Conservation (phyloP, 306 rosid species). For the Cucumis cinereus region DNA sequence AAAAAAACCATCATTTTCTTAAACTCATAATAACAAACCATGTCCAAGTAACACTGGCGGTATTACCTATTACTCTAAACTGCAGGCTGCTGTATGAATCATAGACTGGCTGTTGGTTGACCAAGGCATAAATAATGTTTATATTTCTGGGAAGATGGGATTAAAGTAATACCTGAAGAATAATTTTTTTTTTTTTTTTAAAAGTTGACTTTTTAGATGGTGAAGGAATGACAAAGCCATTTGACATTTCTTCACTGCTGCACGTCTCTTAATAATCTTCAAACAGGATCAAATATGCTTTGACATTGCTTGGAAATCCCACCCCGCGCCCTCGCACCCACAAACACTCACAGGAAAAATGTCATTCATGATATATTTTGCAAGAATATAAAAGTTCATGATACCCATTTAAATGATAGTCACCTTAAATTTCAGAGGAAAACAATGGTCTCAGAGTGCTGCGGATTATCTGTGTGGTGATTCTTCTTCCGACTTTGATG, state of each 20-base stretch:
- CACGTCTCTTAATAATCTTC: neutral
- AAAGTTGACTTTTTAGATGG: neutral
- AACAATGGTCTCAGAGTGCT: conserved; percentile 15
- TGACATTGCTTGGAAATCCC: neutral
- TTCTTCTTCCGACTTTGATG: conserved; percentile 29
- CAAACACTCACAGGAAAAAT: neutral
- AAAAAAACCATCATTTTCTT: neutral
- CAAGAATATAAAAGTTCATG: neutral
- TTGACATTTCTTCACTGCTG: neutral
- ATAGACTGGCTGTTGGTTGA: conserved; percentile 1
- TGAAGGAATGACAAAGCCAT: neutral
- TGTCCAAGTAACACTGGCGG: neutral
- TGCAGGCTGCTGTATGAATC: neutral
- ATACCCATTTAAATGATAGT: neutral
- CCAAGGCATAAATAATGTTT: neutral
- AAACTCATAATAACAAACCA: neutral
- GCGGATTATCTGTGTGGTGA: conserved; percentile 34
- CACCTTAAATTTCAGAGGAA: conserved; percentile 2
- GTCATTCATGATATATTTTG: neutral
- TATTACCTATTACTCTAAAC: neutral
- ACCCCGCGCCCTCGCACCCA: too few species aligned
- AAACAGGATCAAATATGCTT: neutral
- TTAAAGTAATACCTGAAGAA: neutral
- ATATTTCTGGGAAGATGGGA: neutral
- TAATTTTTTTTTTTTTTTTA: neutral